phyloP scores from a whole-genome alignment of 1,284 basidiomycete genomes.

The Cryptococcus sp. region DNA sequence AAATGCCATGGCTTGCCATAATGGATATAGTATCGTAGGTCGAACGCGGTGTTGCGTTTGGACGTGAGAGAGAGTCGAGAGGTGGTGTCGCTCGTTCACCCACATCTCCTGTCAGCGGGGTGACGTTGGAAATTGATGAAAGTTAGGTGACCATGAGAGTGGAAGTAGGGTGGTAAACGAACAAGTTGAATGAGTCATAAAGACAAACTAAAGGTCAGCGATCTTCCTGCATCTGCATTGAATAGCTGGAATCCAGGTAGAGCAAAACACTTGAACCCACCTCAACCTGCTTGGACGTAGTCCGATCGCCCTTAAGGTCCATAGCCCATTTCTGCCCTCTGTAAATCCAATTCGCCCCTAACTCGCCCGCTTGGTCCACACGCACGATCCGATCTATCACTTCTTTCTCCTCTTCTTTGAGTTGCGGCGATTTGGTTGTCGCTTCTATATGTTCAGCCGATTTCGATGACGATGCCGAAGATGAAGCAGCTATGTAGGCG shows the following conservation, averaged over 20 bases:
- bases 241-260: neutral
- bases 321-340: conserved; percentile 68
- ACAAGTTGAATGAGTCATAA: too few species aligned
- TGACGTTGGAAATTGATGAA: too few species aligned
- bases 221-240: too few species aligned
- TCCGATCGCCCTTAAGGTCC: conserved; percentile 65
- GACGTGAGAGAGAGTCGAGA: conserved; percentile 79
- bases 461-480: conserved; percentile 4
- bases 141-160: too few species aligned
- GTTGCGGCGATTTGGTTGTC: conserved; percentile 35
- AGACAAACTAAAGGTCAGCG: neutral
- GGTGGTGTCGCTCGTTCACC: conserved; percentile 92
- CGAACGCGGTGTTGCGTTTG: conserved; percentile 79
- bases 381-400: conserved; percentile 60
- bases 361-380: conserved; percentile 89
- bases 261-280: conserved; percentile 57
- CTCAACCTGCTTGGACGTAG: conserved; percentile 71
- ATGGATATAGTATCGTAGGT: conserved; percentile 77
- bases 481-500: conserved; percentile 13
- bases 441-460: too few species aligned
- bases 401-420: conserved; percentile 40
- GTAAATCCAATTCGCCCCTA: conserved; percentile 93
- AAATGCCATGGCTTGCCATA: conserved; percentile 83
- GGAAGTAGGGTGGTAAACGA: too few species aligned
- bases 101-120: conserved; percentile 75